These are phyloP conservation scores for Colletotrichum sidae DNA, from an alignment of 2,329 filamentous ascomycete genomes.

Conservation along the genomic window DNA sequence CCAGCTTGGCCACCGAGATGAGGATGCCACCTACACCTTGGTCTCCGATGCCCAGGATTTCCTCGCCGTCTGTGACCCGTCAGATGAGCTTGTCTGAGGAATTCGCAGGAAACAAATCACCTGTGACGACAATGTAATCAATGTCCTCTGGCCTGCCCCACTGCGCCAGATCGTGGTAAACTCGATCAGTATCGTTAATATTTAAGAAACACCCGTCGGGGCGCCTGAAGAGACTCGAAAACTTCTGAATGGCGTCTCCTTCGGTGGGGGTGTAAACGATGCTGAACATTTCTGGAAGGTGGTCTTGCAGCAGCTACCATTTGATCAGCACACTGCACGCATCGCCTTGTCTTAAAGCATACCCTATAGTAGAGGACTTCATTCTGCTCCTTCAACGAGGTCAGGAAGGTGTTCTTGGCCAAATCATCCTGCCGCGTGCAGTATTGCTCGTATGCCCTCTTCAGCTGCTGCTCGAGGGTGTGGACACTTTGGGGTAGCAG, in stretches of 20 bases:
- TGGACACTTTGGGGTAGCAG: constrained; percentile 79
- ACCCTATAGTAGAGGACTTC: constrained; percentile 84
- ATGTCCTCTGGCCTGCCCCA: constrained; percentile 80
- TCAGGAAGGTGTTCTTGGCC: constrained; percentile 89
- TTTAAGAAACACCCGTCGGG: constrained; percentile 87
- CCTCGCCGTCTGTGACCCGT: constrained; percentile 60
- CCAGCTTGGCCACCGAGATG: constrained; percentile 86
- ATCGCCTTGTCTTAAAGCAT: constrained; percentile 29
- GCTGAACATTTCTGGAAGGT: constrained; percentile 88
- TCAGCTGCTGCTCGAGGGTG: constrained; percentile 79
- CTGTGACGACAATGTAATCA: constrained; percentile 89
- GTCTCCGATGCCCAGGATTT: constrained; percentile 90
- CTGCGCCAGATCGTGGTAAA: constrained; percentile 74
- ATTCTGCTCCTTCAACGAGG: constrained; percentile 87
- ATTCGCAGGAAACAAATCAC: constrained; percentile 51
- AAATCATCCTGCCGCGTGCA: constrained; percentile 70
- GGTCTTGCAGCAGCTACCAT: constrained; percentile 75
- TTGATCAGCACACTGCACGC: not conserved
- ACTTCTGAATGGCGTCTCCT: constrained; percentile 88
- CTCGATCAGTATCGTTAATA: constrained; percentile 73
- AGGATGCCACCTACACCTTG: constrained; percentile 88
- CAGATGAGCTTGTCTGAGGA: no score
- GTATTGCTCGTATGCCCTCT: constrained; percentile 86
- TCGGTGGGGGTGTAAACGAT: constrained; percentile 94
- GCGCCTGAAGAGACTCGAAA: constrained; percentile 79